Conservation (phyloP, 345 rosid genomes). For the Boechera retrofracta region DNA sequence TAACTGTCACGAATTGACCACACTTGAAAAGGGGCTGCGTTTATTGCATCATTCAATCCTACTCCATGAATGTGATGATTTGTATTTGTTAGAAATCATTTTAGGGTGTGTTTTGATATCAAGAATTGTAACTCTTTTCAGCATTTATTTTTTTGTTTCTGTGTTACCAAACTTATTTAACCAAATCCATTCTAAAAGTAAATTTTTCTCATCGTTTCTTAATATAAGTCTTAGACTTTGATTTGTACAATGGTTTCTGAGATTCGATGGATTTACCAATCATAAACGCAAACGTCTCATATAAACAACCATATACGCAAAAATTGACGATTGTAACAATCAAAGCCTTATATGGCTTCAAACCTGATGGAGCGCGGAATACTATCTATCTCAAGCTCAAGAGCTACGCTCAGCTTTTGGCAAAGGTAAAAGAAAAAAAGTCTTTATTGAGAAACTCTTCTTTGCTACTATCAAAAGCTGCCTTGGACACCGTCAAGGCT, state of each 20-base stretch:
- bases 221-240: neutral
- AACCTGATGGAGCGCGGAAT: neutral
- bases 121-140: neutral
- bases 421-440: neutral
- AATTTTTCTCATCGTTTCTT: neutral
- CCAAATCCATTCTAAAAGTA: constrained; percentile 1
- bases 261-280: neutral
- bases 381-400: neutral
- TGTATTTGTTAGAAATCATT: constrained; percentile 24
- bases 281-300: neutral
- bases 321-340: neutral
- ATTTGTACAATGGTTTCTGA: neutral
- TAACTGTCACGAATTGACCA: constrained; percentile 29
- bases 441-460: neutral
- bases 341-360: constrained; percentile 13
- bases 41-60: neutral
- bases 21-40: constrained; percentile 1
- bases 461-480: constrained; percentile 31
- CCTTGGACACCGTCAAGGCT: constrained; percentile 46
- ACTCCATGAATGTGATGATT: constrained; percentile 2
- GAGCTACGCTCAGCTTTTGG: neutral
- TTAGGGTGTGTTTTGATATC: constrained; percentile 21
- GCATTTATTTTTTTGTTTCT: neutral
- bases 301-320: neutral
- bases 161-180: constrained; percentile 15